Conservation (phyloP, 2,329 filamentous ascomycete genomes). For the Pseudogymnoascus sp. region DNA sequence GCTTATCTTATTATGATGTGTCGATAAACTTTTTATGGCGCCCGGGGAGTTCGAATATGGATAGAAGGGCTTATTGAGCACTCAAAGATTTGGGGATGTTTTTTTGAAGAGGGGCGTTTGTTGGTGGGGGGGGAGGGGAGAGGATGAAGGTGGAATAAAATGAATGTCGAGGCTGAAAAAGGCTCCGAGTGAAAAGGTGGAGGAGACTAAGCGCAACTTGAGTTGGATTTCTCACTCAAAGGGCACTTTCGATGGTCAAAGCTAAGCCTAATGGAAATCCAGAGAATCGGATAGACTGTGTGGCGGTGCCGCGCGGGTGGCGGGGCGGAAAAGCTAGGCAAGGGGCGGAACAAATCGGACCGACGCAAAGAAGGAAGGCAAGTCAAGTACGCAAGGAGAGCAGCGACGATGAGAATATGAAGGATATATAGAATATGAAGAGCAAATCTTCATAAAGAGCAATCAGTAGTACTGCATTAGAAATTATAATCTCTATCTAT, state of each 20-base stretch:
- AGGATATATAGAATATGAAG: too few relatives aligned
- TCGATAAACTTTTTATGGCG: not conserved
- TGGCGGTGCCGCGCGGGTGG: not conserved
- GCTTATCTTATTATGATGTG: not conserved
- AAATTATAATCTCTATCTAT: not conserved
- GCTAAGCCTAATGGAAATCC: conserved; percentile 9
- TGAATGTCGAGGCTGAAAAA: conserved; percentile 9
- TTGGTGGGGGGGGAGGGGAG: not conserved
- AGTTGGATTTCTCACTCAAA: conserved; percentile 6
- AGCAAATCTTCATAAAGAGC: not conserved
- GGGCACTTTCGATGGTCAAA: not conserved
- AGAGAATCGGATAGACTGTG: conserved; percentile 9
- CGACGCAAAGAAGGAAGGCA: not conserved
- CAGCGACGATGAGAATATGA: not conserved
- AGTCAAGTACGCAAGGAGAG: too few relatives aligned
- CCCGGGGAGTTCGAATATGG: not conserved
- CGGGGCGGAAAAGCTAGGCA: conserved; percentile 3
- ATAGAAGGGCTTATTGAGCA: not conserved
- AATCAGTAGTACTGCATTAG: not conserved
- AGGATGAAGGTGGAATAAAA: not conserved
- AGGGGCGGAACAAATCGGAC: not conserved
- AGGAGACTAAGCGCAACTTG: conserved; percentile 6
- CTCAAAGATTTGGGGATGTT: not conserved
- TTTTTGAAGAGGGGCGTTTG: not conserved
- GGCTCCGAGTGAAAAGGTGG: conserved; percentile 6